Evolutionary conservation across 2,329 filamentous ascomycete genomes (phyloP), one percentile per base, ranked within the genome.

Genomic region (Albophoma yamanashiensis): DNA sequence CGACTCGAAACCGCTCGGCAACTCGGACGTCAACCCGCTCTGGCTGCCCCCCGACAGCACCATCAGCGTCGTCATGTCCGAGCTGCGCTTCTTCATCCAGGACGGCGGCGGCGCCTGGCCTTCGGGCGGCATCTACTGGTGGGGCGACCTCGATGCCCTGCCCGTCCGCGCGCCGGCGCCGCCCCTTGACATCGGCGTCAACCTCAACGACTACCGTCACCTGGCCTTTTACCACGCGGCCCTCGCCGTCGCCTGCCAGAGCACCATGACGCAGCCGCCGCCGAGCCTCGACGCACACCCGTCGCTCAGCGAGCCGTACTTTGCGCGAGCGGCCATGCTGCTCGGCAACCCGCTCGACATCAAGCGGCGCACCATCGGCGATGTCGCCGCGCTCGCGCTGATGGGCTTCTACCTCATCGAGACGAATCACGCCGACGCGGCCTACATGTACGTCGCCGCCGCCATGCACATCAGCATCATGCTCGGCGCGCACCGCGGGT

Each of bases 371-470:
- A 75, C 73, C 17, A 72, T 76, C n/a, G 69, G 70, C 47, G 77
- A 81, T 57, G 74, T 81, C 3, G 71, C 76, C 0, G 70, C 74
- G 1, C 67, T 82, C 38, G 75, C 75, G 2, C 68, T 82, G 59
- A 78, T 81, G 75, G 75, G 75, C 9, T 71, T 79, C 57, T 82
- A 80, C 64, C 68, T 81, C 22, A 67, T 81, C 38, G 79, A 82
- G 67, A 76, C 75, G 64, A 79, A 80, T 65, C 74, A 78, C 4
- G 70, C 77, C 40, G 79, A 82, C 61, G 74, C 76, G 2, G 79
- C 79, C 0, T 81, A 77, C 64, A 75, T 78, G 63, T 78, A 76
- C 61, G 69, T 81, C 36, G 74, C 75, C 50, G 73, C 75, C 17
- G 79, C 78, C 36, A 79, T 79, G 71, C 75, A 78, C 50, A 74